Base-by-base conservation (phyloP, 768 basidiomycete species). In the Boletus edulis region DNA sequence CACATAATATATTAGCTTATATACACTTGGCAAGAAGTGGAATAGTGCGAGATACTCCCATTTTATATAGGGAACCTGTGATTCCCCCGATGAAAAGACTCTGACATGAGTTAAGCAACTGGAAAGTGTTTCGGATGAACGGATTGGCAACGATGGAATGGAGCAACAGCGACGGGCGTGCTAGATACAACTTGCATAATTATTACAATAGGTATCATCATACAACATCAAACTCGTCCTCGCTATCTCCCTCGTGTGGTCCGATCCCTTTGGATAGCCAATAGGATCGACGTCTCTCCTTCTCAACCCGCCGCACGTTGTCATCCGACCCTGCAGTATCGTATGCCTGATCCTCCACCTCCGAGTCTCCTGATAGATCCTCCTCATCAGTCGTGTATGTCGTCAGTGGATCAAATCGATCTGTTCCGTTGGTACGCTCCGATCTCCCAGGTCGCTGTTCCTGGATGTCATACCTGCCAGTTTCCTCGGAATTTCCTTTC, bases 181-280 rank as follows among this genome's bases (percentile, higher is more conserved):
- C 17, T 17, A 13, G 4, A 22, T 41, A 18, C 18, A 6, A 24
- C 24, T 24, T 24, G 24, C 24, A 24, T 24, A 6, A 24, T 24
- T 24, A 24, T 24, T 27, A 38, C 43, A 18, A 37, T 3, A 40
- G 9, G 12, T 35, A 56, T 59, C 40, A 53, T 3, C 31, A 3
- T 38, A 51, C 49, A 27, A 20, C 20, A 20, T 38, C 53, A 22
- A 35, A 14, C 34, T 35, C 31, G 11, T 59, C 55, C 32, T 55
- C 57, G 22, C 51, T 53, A 10, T 58, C 64, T 52, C 64, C 65
- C 27, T 70, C 62, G 50, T 53, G 31, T 18, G 62, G 67, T 34
- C 73, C 74, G 61, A 20, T 67, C 7, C 72, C 77, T 55, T 86
- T 87, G 20, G 82, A 80, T 42, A 84, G 60, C 86, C 84, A 85